Conservation (phyloP, 1,139 yeast genomes). For the Saccharomyces hybrid region DNA sequence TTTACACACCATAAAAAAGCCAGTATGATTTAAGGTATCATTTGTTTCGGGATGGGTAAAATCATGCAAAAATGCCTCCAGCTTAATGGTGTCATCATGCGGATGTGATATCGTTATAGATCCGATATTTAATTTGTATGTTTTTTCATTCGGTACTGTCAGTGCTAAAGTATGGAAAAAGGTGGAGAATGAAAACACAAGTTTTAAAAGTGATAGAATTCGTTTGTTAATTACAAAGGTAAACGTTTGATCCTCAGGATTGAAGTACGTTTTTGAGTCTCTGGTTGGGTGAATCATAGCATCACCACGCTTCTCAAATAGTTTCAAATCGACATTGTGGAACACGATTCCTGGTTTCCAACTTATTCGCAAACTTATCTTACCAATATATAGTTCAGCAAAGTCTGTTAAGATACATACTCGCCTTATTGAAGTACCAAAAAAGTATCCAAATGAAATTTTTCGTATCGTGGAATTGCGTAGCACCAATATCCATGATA, state of each 20-base stretch:
- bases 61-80: conserved; percentile 18
- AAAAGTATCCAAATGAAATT: conserved; percentile 12
- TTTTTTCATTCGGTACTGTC: conserved; percentile 7
- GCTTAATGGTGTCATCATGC: conserved; percentile 10
- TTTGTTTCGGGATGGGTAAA: conserved; percentile 10
- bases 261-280: background rate
- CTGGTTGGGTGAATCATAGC: background rate
- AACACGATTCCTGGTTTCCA: conserved; percentile 18
- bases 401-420: conserved; percentile 7
- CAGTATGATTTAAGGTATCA: conserved; percentile 17
- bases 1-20: conserved; percentile 13
- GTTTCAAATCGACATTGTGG: conserved; percentile 12
- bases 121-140: conserved; percentile 12
- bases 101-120: conserved; percentile 14
- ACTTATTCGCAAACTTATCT: conserved; percentile 13
- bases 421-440: conserved; percentile 17
- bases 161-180: conserved; percentile 14
- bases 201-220: conserved; percentile 8
- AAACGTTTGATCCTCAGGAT: conserved; percentile 2
- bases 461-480: conserved; percentile 2
- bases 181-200: conserved; percentile 12
- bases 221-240: conserved; percentile 5
- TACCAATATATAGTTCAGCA: conserved; percentile 12
- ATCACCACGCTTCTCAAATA: conserved; percentile 2
- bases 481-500: background rate